phyloP scores from a whole-genome alignment of 106 monocot genomes.

The Dendrobium officinale region DNA sequence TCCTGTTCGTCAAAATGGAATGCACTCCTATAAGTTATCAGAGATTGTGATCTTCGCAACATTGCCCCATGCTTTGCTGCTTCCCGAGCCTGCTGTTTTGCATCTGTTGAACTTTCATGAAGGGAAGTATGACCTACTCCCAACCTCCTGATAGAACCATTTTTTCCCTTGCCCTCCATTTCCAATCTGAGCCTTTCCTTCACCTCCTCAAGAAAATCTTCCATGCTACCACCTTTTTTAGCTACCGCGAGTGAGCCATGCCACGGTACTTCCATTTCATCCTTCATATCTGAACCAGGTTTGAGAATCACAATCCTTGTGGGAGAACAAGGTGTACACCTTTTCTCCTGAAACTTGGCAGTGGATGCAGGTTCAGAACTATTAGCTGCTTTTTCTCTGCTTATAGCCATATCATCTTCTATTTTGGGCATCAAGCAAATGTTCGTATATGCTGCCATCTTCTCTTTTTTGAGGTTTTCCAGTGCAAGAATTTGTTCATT shows the following conservation, averaged over 20 bases:
- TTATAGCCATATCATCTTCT: slow-evolving; percentile 5
- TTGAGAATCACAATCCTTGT: slow-evolving; percentile 79
- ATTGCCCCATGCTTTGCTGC: slow-evolving; percentile 42
- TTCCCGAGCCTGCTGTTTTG: slow-evolving; percentile 46
- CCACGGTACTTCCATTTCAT: slow-evolving; percentile 36
- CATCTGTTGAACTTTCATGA: slow-evolving; percentile 15
- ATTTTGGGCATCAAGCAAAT: background rate
- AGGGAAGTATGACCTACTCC: slow-evolving; percentile 6
- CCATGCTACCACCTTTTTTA: slow-evolving; percentile 41
- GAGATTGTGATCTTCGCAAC: slow-evolving; percentile 46
- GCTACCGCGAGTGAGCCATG: slow-evolving; percentile 28
- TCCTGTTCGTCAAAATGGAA: slow-evolving; percentile 16
- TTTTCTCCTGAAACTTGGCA: slow-evolving; percentile 17
- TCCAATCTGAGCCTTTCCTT: slow-evolving; percentile 67
- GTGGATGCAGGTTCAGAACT: slow-evolving; percentile 10
- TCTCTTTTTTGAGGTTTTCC: slow-evolving; percentile 49
- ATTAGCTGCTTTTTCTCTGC: background rate
- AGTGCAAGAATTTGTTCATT: slow-evolving; percentile 37
- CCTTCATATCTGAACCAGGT: slow-evolving; percentile 36
- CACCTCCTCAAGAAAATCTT: slow-evolving; percentile 80
- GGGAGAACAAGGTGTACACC: slow-evolving; percentile 28
- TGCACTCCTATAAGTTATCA: slow-evolving; percentile 33
- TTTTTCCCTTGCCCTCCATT: slow-evolving; percentile 49
- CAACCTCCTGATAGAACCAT: slow-evolving; percentile 4
- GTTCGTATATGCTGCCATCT: slow-evolving; percentile 27